Evolutionary conservation across 164 flowering plant species (phyloP).

Genomic region (Cinnamomum micranthum): DNA sequence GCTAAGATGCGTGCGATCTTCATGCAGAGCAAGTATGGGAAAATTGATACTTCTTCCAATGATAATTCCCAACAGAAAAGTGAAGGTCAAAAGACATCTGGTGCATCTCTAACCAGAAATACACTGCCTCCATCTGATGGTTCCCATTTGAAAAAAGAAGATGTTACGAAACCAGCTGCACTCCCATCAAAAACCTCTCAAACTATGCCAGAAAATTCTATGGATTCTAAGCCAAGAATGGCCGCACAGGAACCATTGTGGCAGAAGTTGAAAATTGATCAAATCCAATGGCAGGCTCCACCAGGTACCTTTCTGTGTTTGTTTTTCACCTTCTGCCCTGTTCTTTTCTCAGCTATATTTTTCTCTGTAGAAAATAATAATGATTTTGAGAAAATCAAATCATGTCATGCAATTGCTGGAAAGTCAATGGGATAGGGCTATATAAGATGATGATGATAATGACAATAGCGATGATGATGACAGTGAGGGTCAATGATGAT

Average conservation of each 20-base stretch:
- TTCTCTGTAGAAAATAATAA: slow-evolving; percentile 9
- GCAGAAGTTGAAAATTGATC: slow-evolving; percentile 52
- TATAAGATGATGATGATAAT: too few relatives aligned
- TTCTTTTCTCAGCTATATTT: slow-evolving; percentile 4
- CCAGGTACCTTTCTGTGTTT: slow-evolving; percentile 59
- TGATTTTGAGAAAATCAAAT: background rate
- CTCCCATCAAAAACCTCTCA: slow-evolving; percentile 17
- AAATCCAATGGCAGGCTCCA: slow-evolving; percentile 73
- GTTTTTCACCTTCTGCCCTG: slow-evolving; percentile 7
- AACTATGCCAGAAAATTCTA: slow-evolving; percentile 17
- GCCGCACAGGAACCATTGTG: slow-evolving; percentile 28
- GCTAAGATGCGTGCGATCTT: slow-evolving; percentile 88
- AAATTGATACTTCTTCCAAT: slow-evolving; percentile 18
- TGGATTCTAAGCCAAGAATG: slow-evolving; percentile 19
- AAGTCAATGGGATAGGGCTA: background rate
- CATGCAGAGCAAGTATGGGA: slow-evolving; percentile 79
- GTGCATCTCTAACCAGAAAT: slow-evolving; percentile 21
- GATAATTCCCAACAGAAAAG: slow-evolving; percentile 20
- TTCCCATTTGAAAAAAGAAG: slow-evolving; percentile 35
- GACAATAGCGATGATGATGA: too few relatives aligned
- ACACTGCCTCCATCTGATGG: slow-evolving; percentile 23
- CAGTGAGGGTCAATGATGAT: background rate
- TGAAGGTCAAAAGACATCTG: slow-evolving; percentile 27
- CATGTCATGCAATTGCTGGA: background rate
- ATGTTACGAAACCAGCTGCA: slow-evolving; percentile 27